phyloP scores from a whole-genome alignment of 441 rosid genomes.

The Syzygium syzygioides region DNA sequence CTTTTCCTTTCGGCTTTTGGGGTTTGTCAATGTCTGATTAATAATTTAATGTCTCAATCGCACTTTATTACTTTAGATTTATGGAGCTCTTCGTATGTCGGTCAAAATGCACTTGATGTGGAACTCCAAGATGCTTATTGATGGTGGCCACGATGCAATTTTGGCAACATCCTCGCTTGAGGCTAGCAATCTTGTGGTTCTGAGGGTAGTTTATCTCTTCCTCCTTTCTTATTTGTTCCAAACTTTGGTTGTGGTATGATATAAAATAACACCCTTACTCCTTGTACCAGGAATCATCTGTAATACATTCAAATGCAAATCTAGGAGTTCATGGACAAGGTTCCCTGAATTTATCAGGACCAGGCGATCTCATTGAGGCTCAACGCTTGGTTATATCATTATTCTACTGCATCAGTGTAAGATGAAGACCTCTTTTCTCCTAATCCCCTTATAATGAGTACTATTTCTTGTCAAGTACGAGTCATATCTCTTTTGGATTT shows the following conservation, averaged over 20 bases:
- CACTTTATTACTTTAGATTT: conserved; percentile 37
- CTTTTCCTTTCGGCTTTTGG: background rate
- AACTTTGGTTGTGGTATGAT: conserved; percentile 3
- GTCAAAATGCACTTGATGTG: conserved; percentile 89
- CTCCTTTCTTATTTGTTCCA: background rate
- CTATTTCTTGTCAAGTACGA: background rate
- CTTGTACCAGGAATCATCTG: conserved; percentile 63
- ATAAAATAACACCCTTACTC: background rate
- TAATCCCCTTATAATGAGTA: background rate
- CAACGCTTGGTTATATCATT: conserved; percentile 76
- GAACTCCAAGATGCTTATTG: conserved; percentile 84
- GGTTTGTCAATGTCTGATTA: background rate
- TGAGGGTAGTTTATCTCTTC: conserved; percentile 46
- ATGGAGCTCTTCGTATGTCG: conserved; percentile 86
- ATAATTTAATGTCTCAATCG: background rate
- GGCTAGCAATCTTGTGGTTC: conserved; percentile 85
- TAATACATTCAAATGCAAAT: conserved; percentile 88
- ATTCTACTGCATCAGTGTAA: conserved; percentile 73
- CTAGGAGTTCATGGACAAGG: conserved; percentile 95
- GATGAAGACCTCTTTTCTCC: conserved; percentile 15
- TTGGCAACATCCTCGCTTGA: conserved; percentile 76
- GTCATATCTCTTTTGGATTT: background rate
- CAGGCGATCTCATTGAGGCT: conserved; percentile 78
- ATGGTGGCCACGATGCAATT: conserved; percentile 66
- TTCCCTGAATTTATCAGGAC: conserved; percentile 69